Base-by-base conservation (phyloP, 305 asterid genomes). In the Solanum hybrid region DNA sequence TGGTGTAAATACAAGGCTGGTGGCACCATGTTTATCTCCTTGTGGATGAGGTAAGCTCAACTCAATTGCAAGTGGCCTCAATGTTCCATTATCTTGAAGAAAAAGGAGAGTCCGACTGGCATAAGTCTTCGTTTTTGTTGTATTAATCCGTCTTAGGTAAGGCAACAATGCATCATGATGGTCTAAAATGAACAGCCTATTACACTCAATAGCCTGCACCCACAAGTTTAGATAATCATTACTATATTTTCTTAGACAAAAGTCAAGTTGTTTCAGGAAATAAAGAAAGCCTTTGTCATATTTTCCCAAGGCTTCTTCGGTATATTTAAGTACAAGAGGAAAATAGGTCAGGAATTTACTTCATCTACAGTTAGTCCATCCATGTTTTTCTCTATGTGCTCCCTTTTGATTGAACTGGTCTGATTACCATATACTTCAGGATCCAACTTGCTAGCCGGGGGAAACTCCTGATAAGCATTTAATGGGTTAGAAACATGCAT, bases 161-260 rank as follows among this genome's bases (percentile, higher is more conserved):
- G 98, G 98, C 94, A 95, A 94, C 75, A 96, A 88, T 13, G 95
- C 80, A 91, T 96, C 99, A 82, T 96, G 99, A 89, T 96, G 95
- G 84, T 95, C 95, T 91, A 96, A 85, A 87, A 96, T 94, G 92
- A 92, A 96, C 24, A 96, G 92, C 88, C 88, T 89, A 36, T 93
- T 91, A 4, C 81, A 84, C 89, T 88, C 64, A n/a, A 95, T 81
- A 71, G 97, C 98, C 99, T 96, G 95, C 56, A 26, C 15, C 8
- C 42, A 78, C 37, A 51, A 56, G 71, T 71, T 72, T 3, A 37
- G 12, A 87, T 80, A 37, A 17, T 32, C 88, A 37, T 27, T n/a
- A 73, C 35, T 29, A 81, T 34, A 29, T 79, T 71, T 26, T 40
- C 66, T 40, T 82, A 4, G 72, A 82, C 72, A 42, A 82, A 29